Conservation (phyloP, 1,139 yeast species). For the Pichia sp. region DNA sequence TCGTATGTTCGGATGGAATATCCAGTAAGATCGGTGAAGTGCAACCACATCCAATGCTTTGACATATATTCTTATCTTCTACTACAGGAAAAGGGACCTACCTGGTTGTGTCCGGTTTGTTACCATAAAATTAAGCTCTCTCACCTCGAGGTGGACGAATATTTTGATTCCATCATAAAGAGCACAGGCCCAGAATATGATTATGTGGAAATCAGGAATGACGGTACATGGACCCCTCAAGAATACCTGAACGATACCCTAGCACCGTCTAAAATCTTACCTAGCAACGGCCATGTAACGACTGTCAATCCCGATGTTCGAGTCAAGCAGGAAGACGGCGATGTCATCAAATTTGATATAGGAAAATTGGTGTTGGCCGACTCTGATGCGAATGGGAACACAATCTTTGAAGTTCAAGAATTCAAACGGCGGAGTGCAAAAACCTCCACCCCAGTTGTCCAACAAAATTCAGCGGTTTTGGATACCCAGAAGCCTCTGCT, state of each 20-base stretch:
- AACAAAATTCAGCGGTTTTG: too few species aligned
- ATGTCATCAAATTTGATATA: conserved; percentile 11
- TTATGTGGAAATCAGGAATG: conserved; percentile 47
- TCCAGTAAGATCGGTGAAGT: conserved; percentile 56
- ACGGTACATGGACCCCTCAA: conserved; percentile 53
- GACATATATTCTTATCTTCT: conserved; percentile 59
- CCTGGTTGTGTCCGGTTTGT: conserved; percentile 71
- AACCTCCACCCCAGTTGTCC: neutral
- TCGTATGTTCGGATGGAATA: conserved; percentile 55
- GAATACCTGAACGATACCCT: conserved; percentile 6
- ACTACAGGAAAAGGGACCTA: conserved; percentile 57
- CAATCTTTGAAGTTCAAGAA: neutral
- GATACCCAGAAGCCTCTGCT: too few species aligned
- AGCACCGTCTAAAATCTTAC: conserved; percentile 10
- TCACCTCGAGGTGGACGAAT: conserved; percentile 61
- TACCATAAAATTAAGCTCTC: conserved; percentile 39
- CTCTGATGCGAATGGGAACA: conserved; percentile 8
- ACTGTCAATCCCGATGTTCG: neutral
- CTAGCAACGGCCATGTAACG: conserved; percentile 2
- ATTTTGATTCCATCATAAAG: conserved; percentile 47
- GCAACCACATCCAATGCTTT: conserved; percentile 70
- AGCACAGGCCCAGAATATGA: conserved; percentile 46
- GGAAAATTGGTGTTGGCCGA: conserved; percentile 10
- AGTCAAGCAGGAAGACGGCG: conserved; percentile 17
- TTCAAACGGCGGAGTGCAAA: neutral